These are phyloP conservation scores for Coemansia sp. DNA, from an alignment of 192 early-diverging fungal genomes.

Conservation along the genomic window DNA sequence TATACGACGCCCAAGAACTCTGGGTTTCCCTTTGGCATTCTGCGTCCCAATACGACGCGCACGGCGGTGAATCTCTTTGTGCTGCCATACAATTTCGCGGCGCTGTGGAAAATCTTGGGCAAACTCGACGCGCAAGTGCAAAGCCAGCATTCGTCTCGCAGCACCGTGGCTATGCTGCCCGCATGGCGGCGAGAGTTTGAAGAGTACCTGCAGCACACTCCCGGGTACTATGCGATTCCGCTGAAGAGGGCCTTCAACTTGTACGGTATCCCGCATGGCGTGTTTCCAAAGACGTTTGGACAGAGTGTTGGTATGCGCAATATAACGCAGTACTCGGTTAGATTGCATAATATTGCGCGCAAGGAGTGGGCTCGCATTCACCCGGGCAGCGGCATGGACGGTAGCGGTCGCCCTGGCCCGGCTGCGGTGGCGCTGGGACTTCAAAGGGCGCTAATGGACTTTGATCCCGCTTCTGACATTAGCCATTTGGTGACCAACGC, in stretches of 20 bases:
- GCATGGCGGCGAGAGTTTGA: conserved; percentile 59
- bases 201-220: conserved; percentile 63
- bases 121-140: conserved; percentile 46
- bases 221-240: conserved; percentile 61
- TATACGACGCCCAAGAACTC: conserved; percentile 55
- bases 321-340: conserved; percentile 31
- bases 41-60: conserved; percentile 64
- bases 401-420: not conserved
- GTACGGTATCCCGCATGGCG: conserved; percentile 35
- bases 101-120: conserved; percentile 66
- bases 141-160: conserved; percentile 21
- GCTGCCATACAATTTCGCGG: conserved; percentile 76
- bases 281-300: conserved; percentile 49
- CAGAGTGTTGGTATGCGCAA: conserved; percentile 44
- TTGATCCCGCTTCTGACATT: conserved; percentile 38
- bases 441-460: conserved; percentile 20
- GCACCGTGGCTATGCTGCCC: conserved; percentile 32
- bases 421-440: conserved; percentile 24
- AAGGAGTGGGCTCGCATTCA: conserved; percentile 53
- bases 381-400: conserved; percentile 6
- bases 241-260: conserved; percentile 53
- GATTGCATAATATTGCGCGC: conserved; percentile 26
- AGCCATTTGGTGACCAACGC: conserved; percentile 55
- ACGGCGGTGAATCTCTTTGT: conserved; percentile 72
- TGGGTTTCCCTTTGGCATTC: conserved; percentile 71